These are phyloP conservation scores for Thalassiosira delicatula DNA, from an alignment of 352 stramenopile species.

Conservation along the genomic window DNA sequence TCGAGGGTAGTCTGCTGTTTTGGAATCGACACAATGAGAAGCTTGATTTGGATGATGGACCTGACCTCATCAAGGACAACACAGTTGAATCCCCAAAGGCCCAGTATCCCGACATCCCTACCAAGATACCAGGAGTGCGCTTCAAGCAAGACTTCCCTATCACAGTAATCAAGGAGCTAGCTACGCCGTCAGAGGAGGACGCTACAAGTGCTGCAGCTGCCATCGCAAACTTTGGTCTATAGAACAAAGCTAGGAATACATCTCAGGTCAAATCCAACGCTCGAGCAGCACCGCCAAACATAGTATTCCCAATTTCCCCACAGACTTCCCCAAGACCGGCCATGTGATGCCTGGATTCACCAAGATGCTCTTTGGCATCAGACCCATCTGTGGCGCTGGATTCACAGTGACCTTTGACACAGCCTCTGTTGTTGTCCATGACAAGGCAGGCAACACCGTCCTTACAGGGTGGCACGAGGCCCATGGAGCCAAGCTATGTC, in stretches of 20 bases:
- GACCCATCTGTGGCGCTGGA: slow-evolving; percentile 14
- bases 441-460: background rate
- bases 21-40: background rate
- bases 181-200: background rate
- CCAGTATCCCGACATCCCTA: slow-evolving; percentile 1
- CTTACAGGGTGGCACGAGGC: slow-evolving; percentile 8
- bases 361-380: background rate
- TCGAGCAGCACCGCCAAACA: background rate
- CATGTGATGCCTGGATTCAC: slow-evolving; percentile 6
- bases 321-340: background rate
- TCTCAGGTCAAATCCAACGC: too few relatives aligned
- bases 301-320: background rate
- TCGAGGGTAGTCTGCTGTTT: background rate
- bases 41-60: background rate
- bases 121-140: slow-evolving; percentile 18
- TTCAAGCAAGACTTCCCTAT: background rate
- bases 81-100: background rate
- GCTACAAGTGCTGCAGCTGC: background rate
- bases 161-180: background rate
- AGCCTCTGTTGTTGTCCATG: background rate
- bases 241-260: background rate
- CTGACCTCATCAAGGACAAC: background rate
- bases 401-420: background rate
- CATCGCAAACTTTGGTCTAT: slow-evolving; percentile 4
- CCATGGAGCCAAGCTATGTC: slow-evolving; percentile 6